Base-by-base conservation (phyloP, 179 eudicot species). In the Amaranthus tricolor region DNA sequence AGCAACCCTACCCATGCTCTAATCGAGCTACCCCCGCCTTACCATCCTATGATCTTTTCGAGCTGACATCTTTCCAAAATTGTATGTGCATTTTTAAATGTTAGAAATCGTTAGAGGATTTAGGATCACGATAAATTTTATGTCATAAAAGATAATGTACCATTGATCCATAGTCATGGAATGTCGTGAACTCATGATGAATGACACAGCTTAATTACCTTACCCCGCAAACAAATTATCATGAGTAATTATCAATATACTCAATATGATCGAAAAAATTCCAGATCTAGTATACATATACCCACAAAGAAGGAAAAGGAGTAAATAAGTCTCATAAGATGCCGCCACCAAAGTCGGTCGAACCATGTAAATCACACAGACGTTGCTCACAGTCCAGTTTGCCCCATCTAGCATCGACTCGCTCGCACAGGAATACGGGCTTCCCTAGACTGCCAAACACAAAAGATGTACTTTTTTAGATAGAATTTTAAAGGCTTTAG, bases 341-440 rank as follows among this genome's bases (percentile, higher is more conserved):
- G 19, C 81, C 71, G 40, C 71, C 79, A 15, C 83, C 86, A 76
- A 85, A 86, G 55, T 51, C 21, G 52, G 77, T 77, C 74, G 74
- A 61, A 76, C 97, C 98, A 75, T 87, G 97, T 68, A 93, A 79
- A 77, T 91, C 97, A 76, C 97, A 93, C 17, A 83, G 73, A 44
- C 95, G 88, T 73, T 91, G 84, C 86, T 88, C 97, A 45, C 98
- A 93, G 24, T 91, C 97, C 75, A 93, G 82, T 80, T 91, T 93
- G 62, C 97, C 98, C 97, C 98, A 93, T 80, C 97, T 81, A 10
- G 95, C 98, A 79, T 91, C 95, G 9, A 93, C 95, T 72, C 95
- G 86, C 68, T 93, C 95, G 48, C 98, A 89, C 8, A 90, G 91
- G 77, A 93, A 93, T 13, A 64, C 75, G 62, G 85, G 77, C 84